A percentile compares a stretch with the other conserved stretches of the same genome.
Evolutionary conservation across 2,329 filamentous ascomycete species (phyloP).

Genomic region (Orbilia javanica): DNA sequence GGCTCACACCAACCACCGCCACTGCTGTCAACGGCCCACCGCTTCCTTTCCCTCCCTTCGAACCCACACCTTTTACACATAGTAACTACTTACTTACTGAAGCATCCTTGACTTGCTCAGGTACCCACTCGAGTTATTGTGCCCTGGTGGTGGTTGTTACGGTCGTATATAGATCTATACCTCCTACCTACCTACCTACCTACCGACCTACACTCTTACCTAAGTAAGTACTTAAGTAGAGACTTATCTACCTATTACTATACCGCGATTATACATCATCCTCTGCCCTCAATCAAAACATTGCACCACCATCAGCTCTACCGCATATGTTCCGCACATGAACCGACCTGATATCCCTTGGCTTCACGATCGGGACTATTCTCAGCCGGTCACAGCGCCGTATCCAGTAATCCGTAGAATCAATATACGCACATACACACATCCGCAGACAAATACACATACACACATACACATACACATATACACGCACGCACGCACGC

Average conservation of each 20-base stretch:
- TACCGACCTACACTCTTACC: background rate
- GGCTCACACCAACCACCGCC: background rate
- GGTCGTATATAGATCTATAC: background rate
- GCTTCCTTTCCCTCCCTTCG: background rate
- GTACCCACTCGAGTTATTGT: no score
- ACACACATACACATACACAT: background rate
- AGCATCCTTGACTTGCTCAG: no score
- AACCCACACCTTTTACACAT: background rate
- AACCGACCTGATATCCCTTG: background rate
- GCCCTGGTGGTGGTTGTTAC: no score
- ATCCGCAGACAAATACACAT: background rate
- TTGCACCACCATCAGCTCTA: background rate
- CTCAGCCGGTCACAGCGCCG: background rate
- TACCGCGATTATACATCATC: no score
- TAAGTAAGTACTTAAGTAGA: no score
- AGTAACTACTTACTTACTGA: background rate
- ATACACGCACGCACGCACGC: background rate
- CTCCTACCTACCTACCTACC: background rate
- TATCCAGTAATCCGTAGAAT: slow-evolving; percentile 20
- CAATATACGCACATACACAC: background rate
- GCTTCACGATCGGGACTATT: background rate
- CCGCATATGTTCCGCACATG: background rate
- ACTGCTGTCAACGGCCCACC: background rate
- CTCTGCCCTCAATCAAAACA: background rate
- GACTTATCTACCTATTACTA: no score